Conservation (phyloP, 1,139 yeast species). For the Cylindricascospora bacillispora region DNA sequence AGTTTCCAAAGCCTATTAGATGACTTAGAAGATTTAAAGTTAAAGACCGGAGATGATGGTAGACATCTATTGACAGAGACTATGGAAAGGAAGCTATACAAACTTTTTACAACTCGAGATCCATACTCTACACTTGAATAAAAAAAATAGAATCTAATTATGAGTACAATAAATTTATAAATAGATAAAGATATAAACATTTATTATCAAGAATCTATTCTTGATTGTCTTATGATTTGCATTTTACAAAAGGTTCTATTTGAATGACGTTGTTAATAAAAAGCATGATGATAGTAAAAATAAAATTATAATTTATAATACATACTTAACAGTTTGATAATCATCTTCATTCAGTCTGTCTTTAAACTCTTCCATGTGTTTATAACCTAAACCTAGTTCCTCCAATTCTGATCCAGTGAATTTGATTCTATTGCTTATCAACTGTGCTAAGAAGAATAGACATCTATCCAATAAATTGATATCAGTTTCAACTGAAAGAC, state of each 20-base stretch:
- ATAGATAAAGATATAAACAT: conserved; percentile 8
- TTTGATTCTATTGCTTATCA: conserved; percentile 34
- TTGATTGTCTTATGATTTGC: conserved; percentile 25
- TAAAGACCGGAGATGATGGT: conserved; percentile 26
- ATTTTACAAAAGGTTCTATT: conserved; percentile 32
- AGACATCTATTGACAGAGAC: conserved; percentile 30
- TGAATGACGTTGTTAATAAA: too few species aligned
- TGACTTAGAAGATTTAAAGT: conserved; percentile 21
- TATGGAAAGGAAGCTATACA: conserved; percentile 34
- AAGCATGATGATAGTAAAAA: too few species aligned
- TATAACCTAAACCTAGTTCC: conserved; percentile 31
- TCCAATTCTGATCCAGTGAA: conserved; percentile 38
- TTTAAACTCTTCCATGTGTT: conserved; percentile 31
- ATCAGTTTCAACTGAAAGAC: conserved; percentile 32
- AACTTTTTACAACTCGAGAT: conserved; percentile 37
- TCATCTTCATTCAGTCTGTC: conserved; percentile 45
- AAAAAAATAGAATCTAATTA: background rate
- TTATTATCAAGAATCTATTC: conserved; percentile 2
- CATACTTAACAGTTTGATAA: conserved; percentile 31
- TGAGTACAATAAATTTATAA: background rate
- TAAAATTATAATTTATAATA: too few species aligned
- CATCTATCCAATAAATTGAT: conserved; percentile 50
- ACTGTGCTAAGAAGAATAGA: conserved; percentile 38
- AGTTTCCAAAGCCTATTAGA: conserved; percentile 30
- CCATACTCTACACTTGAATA: conserved; percentile 31